phyloP scores from a whole-genome alignment of 2,329 filamentous ascomycete genomes.

The Colletotrichum tofieldiae region DNA sequence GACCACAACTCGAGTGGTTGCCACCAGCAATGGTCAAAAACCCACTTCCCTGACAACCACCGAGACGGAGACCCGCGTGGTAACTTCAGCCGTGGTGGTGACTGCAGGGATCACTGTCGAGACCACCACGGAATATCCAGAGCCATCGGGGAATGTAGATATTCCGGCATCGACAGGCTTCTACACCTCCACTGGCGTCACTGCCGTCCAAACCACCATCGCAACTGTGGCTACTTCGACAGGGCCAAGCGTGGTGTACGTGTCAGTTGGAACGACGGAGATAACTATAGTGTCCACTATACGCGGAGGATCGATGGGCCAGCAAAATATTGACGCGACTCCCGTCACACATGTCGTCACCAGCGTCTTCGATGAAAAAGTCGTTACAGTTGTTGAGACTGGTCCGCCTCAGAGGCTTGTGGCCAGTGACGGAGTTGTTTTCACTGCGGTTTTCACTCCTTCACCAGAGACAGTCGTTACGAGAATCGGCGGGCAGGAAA shows the following conservation, averaged over 20 bases:
- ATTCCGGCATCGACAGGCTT: conserved; percentile 4
- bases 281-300: conserved; percentile 45
- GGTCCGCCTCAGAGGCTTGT: conserved; percentile 36
- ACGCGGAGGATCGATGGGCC: conserved; percentile 20
- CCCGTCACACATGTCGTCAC: conserved; percentile 46
- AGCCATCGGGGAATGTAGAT: neutral
- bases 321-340: conserved; percentile 14
- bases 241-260: conserved; percentile 24
- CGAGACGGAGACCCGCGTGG: conserved; percentile 1
- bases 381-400: conserved; percentile 41
- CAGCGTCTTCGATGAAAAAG: conserved; percentile 44
- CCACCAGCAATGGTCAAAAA: conserved; percentile 2
- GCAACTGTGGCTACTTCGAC: conserved; percentile 10
- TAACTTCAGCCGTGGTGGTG: neutral
- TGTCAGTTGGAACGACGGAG: conserved; percentile 44
- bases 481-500: conserved; percentile 25
- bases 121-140: conserved; percentile 7
- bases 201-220: conserved; percentile 17
- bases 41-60: conserved; percentile 16
- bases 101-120: neutral
- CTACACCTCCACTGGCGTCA: conserved; percentile 20
- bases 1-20: neutral
- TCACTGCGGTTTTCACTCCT: conserved; percentile 30
- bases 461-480: conserved; percentile 19
- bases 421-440: conserved; percentile 30